A percentile compares a stretch with the other conserved stretches of the same genome.
Conservation (phyloP, 2,329 filamentous ascomycete species). For the Gnomoniopsis sp. region DNA sequence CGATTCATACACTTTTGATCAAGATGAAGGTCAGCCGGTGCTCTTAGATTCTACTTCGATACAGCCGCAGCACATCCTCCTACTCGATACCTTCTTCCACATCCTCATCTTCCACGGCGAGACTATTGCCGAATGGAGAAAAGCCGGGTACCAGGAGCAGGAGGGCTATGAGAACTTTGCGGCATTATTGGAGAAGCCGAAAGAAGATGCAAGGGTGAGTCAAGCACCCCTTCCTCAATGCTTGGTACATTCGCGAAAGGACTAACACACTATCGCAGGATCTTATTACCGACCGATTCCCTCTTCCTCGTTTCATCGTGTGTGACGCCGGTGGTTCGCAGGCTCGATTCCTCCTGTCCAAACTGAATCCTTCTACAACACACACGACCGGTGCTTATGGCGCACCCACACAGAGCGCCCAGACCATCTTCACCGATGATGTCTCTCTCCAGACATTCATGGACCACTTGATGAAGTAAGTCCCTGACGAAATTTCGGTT, state of each 20-base stretch:
- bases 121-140: slow-evolving; percentile 96
- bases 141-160: slow-evolving; percentile 96
- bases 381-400: slow-evolving; percentile 93
- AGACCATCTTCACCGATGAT: slow-evolving; percentile 99
- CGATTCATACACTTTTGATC: slow-evolving; percentile 95
- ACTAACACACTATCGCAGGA: slow-evolving; percentile 53
- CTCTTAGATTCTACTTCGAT: slow-evolving; percentile 95
- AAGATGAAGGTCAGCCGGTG: slow-evolving; percentile 90
- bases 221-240: background rate
- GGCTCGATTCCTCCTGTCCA: slow-evolving; percentile 92
- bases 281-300: slow-evolving; percentile 94
- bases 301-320: slow-evolving; percentile 96
- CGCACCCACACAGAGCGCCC: slow-evolving; percentile 80
- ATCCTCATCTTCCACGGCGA: slow-evolving; percentile 99
- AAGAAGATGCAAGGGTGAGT: slow-evolving; percentile 90
- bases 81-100: slow-evolving; percentile 98
- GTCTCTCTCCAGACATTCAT: slow-evolving; percentile 98
- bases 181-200: slow-evolving; percentile 81
- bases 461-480: slow-evolving; percentile 99
- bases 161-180: slow-evolving; percentile 98
- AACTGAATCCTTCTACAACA: slow-evolving; percentile 95
- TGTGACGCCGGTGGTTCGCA: slow-evolving; percentile 98
- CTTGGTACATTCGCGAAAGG: background rate
- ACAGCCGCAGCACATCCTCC: slow-evolving; percentile 85
- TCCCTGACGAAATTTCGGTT: slow-evolving; percentile 21